Base-by-base conservation (phyloP, 495 filamentous ascomycete species). In the Aspergillus ellipticus region DNA sequence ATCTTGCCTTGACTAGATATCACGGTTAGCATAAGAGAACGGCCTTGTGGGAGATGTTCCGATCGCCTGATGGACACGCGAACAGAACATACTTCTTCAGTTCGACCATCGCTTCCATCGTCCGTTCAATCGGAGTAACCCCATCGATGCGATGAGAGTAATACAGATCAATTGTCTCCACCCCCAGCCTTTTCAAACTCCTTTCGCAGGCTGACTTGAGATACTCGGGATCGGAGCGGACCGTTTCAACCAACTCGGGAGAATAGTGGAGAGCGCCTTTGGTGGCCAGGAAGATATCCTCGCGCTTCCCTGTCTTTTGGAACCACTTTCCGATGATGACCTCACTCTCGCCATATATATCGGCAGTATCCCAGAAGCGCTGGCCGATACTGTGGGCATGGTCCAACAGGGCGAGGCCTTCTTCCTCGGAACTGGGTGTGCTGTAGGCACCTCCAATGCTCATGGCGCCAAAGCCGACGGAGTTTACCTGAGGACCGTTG, bases 261-360 rank as follows among this genome's bases (percentile, higher is more conserved):
- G 68, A 13, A 71, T 79, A 33, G 20, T 46, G 17, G 59, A 83
- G 81, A 16, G 24, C 54, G 49, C 55, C 55, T 52, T 84, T 85
- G 8, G 75, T 80, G 1, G 79, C 75, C 9, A 85, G 63, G 66
- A 85, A 83, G 52, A 85, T 80, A 0, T 82, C 68, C 15, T 74
- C 55, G 0, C 81, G 66, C 55, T 82, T 82, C 17, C 74, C 79
- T 0, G 80, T 75, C 8, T 65, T 66, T 9, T 70, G 66, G 60
- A 85, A 80, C 83, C 82, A 84, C 57, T 78, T 76, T 2, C 76
- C 79, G 20, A 84, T 46, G 0, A 85, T 59, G 3, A 80, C 81
- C 60, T 85, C 82, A 42, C 60, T 73, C 58, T 83, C 80, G 22
- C 6, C 13, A 29, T 61, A 61, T 16, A 57, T 24, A 41, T 57